Conservation (phyloP, 257 asterid genomes). For the Petunia axillaris region DNA sequence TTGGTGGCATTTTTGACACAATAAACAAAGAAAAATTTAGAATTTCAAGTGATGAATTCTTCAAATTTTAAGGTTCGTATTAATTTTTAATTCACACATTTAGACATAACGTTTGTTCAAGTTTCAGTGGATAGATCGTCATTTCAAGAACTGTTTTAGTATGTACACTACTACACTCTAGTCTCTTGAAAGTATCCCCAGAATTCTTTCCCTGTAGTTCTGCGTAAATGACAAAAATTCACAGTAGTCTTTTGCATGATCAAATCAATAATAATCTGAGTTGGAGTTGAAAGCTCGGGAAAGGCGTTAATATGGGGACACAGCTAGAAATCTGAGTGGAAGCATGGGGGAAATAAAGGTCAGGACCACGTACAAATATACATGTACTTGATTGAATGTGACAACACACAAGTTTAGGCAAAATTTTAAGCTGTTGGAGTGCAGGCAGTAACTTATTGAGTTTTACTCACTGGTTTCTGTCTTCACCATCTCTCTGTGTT, state of each 20-base stretch:
- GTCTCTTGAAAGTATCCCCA: background rate
- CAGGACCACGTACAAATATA: too few relatives aligned
- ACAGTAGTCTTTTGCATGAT: conserved; percentile 16
- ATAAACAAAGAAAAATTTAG: too few relatives aligned
- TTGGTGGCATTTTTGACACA: too few relatives aligned
- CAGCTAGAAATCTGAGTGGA: background rate
- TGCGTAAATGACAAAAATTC: background rate
- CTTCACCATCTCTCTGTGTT: background rate
- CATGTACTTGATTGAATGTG: background rate
- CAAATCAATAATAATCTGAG: background rate
- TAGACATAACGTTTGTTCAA: too few relatives aligned
- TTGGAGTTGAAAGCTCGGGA: conserved; percentile 13
- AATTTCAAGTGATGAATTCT: too few relatives aligned
- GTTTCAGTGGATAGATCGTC: too few relatives aligned
- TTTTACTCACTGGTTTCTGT: background rate
- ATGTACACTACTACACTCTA: background rate
- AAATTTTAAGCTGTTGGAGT: background rate
- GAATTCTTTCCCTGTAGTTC: background rate
- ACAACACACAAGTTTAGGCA: background rate
- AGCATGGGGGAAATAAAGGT: too few relatives aligned
- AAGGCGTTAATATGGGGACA: conserved; percentile 8
- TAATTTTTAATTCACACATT: too few relatives aligned
- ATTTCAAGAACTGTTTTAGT: background rate
- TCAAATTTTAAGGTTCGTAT: too few relatives aligned
- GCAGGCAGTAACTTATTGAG: background rate